Evolutionary conservation across 257 asterid genomes (phyloP).

Genomic region (Solanum chmielewskii): DNA sequence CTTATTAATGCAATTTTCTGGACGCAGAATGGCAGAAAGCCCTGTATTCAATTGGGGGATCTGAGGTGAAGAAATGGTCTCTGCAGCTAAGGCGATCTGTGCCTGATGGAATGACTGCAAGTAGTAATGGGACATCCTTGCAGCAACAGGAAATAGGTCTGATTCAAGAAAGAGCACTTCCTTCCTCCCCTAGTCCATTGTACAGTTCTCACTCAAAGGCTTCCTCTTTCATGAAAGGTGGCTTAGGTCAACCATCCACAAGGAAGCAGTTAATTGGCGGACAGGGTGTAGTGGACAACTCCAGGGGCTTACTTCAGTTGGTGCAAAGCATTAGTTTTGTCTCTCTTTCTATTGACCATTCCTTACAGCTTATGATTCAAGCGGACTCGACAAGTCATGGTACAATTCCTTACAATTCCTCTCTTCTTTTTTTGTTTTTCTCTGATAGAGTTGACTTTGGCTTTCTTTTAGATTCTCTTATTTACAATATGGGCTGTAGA

Average conservation of each 20-base stretch:
- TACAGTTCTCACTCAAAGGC: constrained; percentile 68
- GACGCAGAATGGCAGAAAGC: constrained; percentile 98
- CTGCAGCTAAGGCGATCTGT: constrained; percentile 82
- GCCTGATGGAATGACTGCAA: constrained; percentile 78
- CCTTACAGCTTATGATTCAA: constrained; percentile 72
- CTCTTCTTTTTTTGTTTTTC: background rate
- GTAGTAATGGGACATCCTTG: constrained; percentile 73
- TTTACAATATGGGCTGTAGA: background rate
- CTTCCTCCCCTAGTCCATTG: constrained; percentile 66
- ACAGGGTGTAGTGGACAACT: constrained; percentile 53
- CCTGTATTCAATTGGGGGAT: constrained; percentile 81
- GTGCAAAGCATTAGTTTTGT: constrained; percentile 91
- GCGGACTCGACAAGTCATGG: constrained; percentile 77
- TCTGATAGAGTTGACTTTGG: background rate
- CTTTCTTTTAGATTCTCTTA: background rate
- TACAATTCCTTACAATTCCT: constrained; percentile 8
- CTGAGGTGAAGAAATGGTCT: constrained; percentile 96
- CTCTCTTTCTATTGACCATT: constrained; percentile 84
- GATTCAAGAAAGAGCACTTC: constrained; percentile 62
- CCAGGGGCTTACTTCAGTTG: constrained; percentile 92
- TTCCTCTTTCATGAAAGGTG: constrained; percentile 72
- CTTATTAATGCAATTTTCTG: constrained; percentile 1
- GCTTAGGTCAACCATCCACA: constrained; percentile 67
- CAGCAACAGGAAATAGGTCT: constrained; percentile 85
- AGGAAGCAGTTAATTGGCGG: constrained; percentile 83